phyloP scores from a whole-genome alignment of 2,329 filamentous ascomycete genomes.

The Botrytis medusae region DNA sequence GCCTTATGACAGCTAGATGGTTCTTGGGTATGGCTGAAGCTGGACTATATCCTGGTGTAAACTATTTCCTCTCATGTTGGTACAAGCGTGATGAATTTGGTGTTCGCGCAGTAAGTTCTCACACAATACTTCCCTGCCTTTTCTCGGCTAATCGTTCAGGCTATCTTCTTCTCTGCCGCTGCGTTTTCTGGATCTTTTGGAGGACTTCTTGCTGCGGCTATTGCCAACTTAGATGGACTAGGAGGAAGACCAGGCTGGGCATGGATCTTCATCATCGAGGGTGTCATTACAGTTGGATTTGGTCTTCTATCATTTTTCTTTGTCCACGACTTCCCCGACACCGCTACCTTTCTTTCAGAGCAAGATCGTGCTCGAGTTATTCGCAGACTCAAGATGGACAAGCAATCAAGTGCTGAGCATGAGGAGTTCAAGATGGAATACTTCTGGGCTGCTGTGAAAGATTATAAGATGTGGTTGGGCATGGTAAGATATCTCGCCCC shows the following conservation, averaged over 20 bases:
- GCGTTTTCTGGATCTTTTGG: constrained; percentile 53
- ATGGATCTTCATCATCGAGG: constrained; percentile 55
- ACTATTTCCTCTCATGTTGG: constrained; percentile 80
- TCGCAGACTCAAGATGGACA: constrained; percentile 65
- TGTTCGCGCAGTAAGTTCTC: constrained; percentile 46
- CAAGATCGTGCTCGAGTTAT: constrained; percentile 71
- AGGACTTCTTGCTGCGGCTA: constrained; percentile 47
- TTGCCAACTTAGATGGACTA: constrained; percentile 47
- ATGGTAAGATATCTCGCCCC: constrained; percentile 43
- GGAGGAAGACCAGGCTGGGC: constrained; percentile 47
- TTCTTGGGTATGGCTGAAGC: constrained; percentile 74
- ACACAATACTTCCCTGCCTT: constrained; percentile 42
- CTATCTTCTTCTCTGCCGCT: constrained; percentile 58
- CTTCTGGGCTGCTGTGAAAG: constrained; percentile 70
- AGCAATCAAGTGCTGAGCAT: constrained; percentile 71
- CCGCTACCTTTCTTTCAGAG: constrained; percentile 69
- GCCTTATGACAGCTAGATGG: constrained; percentile 41
- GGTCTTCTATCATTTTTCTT: constrained; percentile 34
- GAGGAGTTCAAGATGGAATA: constrained; percentile 74
- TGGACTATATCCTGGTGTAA: constrained; percentile 75
- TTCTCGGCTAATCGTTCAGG: constrained; percentile 54
- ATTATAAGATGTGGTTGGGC: constrained; percentile 81
- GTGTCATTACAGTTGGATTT: constrained; percentile 46
- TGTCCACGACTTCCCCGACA: constrained; percentile 37
- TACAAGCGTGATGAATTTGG: constrained; percentile 66